phyloP scores from a whole-genome alignment of 371 early-diverging fungal genomes.

The Mortierella sp. region DNA sequence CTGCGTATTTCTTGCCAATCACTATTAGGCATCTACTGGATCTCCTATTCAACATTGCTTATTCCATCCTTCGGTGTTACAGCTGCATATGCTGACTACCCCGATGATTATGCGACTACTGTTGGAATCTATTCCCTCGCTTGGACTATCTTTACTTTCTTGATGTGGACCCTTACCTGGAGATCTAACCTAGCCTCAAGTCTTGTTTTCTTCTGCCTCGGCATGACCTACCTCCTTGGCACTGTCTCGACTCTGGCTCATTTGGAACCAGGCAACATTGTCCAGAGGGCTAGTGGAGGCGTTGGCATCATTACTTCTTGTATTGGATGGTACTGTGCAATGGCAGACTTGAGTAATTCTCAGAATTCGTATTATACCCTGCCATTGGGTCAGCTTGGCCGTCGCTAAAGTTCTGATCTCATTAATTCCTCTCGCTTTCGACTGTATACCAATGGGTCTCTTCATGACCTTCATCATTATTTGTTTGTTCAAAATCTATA shows the following conservation, averaged over 20 bases:
- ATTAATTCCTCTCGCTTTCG: background rate
- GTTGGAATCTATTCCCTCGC: slow-evolving; percentile 56
- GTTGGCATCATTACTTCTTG: slow-evolving; percentile 57
- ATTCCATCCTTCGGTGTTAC: slow-evolving; percentile 51
- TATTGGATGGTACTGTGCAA: slow-evolving; percentile 60
- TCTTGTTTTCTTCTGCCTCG: slow-evolving; percentile 56
- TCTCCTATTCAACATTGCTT: slow-evolving; percentile 53
- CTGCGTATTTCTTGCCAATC: background rate
- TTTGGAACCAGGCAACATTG: slow-evolving; percentile 27
- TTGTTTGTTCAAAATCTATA: background rate
- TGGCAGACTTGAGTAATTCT: slow-evolving; percentile 55
- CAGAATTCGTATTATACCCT: slow-evolving; percentile 49
- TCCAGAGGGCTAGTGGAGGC: slow-evolving; percentile 53
- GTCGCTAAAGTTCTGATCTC: slow-evolving; percentile 17
- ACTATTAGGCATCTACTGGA: slow-evolving; percentile 45
- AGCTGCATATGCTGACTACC: slow-evolving; percentile 41
- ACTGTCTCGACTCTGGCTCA: slow-evolving; percentile 52
- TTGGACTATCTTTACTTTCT: slow-evolving; percentile 61
- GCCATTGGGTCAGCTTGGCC: slow-evolving; percentile 53
- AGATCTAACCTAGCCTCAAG: slow-evolving; percentile 53
- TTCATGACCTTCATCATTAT: background rate
- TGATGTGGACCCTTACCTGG: slow-evolving; percentile 58
- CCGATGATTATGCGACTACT: slow-evolving; percentile 49
- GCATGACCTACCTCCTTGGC: slow-evolving; percentile 59
- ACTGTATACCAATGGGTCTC: background rate